Percentiles rank a stretch among this genome's conserved stretches.
Evolutionary conservation across 179 eudicot species (phyloP).

Genomic region (Camellia oleifera): DNA sequence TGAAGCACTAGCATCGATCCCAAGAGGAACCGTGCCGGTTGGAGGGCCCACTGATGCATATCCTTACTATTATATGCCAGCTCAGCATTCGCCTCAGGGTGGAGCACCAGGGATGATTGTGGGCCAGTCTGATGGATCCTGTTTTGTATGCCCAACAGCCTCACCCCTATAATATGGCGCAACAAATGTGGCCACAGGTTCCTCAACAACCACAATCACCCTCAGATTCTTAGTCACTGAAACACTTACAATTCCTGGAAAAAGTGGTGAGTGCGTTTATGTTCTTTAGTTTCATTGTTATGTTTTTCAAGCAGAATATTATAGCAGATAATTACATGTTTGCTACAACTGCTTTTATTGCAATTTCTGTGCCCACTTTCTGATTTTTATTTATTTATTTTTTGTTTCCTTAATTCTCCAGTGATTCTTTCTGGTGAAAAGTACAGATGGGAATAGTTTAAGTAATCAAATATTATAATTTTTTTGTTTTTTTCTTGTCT

Average conservation of each 20-base stretch:
- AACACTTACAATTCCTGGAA: neutral
- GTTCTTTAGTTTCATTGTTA: neutral
- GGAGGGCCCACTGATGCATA: constrained; percentile 33
- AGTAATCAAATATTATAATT: neutral
- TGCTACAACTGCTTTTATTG: neutral
- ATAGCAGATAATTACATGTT: neutral
- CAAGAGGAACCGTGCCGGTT: constrained; percentile 27
- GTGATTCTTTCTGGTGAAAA: neutral
- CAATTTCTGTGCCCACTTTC: neutral
- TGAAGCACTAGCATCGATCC: constrained; percentile 30
- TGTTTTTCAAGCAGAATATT: neutral
- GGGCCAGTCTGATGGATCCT: constrained; percentile 34
- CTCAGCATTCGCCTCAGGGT: constrained; percentile 31
- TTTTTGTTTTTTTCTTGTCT: neutral
- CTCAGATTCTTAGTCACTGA: constrained; percentile 31
- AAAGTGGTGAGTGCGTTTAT: constrained; percentile 7
- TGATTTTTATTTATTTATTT: neutral
- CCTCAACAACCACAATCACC: constrained; percentile 35
- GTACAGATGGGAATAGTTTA: neutral
- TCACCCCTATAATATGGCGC: constrained; percentile 33
- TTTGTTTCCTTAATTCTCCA: neutral
- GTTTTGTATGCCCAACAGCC: constrained; percentile 30
- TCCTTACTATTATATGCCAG: constrained; percentile 37
- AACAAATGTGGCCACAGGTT: constrained; percentile 33
- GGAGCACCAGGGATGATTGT: constrained; percentile 32